These are phyloP conservation scores for Panaeolus papilionaceus DNA, from an alignment of 768 basidiomycete species.

Conservation along the genomic window DNA sequence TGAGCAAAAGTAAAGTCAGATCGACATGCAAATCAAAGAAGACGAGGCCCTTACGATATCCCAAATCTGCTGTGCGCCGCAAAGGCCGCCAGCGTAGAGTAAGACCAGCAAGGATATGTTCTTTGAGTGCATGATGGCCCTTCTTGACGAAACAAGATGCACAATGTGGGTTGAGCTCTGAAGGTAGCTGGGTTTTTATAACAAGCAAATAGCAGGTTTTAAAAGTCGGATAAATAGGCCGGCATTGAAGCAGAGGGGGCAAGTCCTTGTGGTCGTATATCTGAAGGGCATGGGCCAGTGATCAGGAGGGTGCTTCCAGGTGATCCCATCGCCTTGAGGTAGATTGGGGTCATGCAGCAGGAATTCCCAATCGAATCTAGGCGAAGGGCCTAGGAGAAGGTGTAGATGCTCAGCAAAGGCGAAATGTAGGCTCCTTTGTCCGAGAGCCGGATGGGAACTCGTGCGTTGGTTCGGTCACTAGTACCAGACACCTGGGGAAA, in stretches of 20 bases:
- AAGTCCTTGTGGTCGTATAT: neutral
- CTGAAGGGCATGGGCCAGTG: neutral
- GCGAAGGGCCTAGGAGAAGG: neutral
- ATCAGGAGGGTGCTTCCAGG: neutral
- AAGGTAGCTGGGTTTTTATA: neutral
- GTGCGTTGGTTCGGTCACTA: no score
- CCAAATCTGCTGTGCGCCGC: slow-evolving; percentile 50
- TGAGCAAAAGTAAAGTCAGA: neutral
- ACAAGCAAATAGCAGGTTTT: neutral
- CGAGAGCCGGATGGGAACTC: neutral
- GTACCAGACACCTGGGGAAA: no score
- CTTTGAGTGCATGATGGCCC: neutral
- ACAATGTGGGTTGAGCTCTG: neutral
- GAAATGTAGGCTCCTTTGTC: neutral
- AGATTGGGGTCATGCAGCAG: neutral
- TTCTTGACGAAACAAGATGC: neutral
- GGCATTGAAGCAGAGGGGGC: neutral
- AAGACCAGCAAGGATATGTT: neutral
- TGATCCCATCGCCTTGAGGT: neutral
- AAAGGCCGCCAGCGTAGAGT: neutral
- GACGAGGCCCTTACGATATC: slow-evolving; percentile 47
- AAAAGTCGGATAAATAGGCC: neutral
- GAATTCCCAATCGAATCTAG: neutral
- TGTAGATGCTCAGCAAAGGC: neutral
- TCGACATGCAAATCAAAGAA: slow-evolving; percentile 15